Evolutionary conservation across 2,329 filamentous ascomycete species (phyloP).

Genomic region (Trichoderma koningiopsis): DNA sequence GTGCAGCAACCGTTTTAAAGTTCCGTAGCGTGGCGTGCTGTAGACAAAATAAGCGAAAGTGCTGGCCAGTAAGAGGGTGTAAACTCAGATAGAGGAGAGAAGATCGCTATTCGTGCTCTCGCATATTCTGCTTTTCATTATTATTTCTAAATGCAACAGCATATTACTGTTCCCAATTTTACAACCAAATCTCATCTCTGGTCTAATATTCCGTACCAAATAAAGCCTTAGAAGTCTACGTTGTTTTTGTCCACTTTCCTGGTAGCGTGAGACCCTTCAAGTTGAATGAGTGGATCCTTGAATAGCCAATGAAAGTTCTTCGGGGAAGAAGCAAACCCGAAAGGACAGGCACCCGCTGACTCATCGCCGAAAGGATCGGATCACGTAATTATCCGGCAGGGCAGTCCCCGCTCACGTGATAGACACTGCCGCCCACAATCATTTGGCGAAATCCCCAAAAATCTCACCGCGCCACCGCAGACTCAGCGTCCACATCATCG

Average conservation of each 20-base stretch:
- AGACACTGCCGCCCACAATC: slow-evolving; percentile 41
- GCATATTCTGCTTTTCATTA: no score
- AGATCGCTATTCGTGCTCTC: background rate
- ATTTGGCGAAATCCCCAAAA: slow-evolving; percentile 44
- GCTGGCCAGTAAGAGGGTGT: background rate
- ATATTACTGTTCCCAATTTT: no score
- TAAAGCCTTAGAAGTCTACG: background rate
- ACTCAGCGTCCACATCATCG: slow-evolving; percentile 43
- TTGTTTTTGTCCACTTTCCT: background rate
- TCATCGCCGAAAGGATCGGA: slow-evolving; percentile 1
- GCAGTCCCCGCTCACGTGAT: slow-evolving; percentile 45
- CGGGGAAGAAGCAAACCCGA: background rate
- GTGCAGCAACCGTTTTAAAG: background rate
- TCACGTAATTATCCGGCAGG: slow-evolving; percentile 38
- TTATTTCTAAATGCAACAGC: no score
- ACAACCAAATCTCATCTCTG: no score
- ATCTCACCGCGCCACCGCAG: slow-evolving; percentile 35
- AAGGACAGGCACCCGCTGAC: background rate
- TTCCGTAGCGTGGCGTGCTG: background rate
- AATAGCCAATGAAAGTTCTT: background rate
- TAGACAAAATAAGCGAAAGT: background rate
- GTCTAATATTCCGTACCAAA: background rate
- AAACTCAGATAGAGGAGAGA: background rate
- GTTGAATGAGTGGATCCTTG: background rate
- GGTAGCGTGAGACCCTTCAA: background rate